These are phyloP conservation scores for Aureobasidium uvarum DNA, from an alignment of 2,329 filamentous ascomycete genomes.

Conservation along the genomic window DNA sequence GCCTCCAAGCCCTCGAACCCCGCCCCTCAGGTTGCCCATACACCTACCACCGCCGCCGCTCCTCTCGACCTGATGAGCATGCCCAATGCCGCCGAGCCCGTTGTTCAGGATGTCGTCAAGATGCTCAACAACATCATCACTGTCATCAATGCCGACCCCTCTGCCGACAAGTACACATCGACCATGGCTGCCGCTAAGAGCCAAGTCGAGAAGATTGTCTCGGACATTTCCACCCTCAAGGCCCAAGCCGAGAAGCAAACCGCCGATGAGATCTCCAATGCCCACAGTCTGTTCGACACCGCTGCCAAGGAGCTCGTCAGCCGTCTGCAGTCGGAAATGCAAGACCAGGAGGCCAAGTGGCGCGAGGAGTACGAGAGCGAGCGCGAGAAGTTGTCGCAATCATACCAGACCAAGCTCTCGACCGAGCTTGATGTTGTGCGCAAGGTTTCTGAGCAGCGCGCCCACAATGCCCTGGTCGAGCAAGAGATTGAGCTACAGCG, in stretches of 20 bases:
- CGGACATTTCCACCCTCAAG: conserved; percentile 74
- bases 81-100: conserved; percentile 73
- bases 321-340: conserved; percentile 81
- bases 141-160: conserved; percentile 83
- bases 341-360: conserved; percentile 76
- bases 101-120: conserved; percentile 90
- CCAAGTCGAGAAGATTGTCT: conserved; percentile 73
- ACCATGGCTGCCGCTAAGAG: conserved; percentile 83
- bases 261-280: conserved; percentile 68
- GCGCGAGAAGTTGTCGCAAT: conserved; percentile 71
- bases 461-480: conserved; percentile 82
- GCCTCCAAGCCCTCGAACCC: conserved; percentile 34
- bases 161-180: conserved; percentile 71
- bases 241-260: conserved; percentile 66
- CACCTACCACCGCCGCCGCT: conserved; percentile 53
- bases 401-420: conserved; percentile 76
- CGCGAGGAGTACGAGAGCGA: conserved; percentile 85
- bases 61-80: conserved; percentile 77
- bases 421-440: conserved; percentile 76
- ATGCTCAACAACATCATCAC: conserved; percentile 96
- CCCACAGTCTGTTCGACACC: conserved; percentile 76
- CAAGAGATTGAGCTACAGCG: conserved; percentile 88
- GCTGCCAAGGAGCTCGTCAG: conserved; percentile 84
- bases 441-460: conserved; percentile 76
- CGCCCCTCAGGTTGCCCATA: conserved; percentile 55